phyloP scores from a whole-genome alignment of 2,329 filamentous ascomycete species.

The Xylaria sp. region DNA sequence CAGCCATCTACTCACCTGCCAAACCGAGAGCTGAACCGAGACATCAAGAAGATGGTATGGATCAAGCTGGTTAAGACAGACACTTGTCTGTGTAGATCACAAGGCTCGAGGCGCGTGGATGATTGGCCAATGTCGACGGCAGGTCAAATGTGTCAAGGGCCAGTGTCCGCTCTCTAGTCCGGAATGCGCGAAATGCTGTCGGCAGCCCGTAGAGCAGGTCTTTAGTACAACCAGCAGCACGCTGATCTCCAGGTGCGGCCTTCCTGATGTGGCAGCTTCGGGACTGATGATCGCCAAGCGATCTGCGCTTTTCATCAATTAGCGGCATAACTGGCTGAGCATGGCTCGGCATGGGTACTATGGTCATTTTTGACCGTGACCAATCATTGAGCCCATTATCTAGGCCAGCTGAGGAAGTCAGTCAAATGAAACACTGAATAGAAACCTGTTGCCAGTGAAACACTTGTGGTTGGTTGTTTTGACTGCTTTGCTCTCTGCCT shows the following conservation, averaged over 20 bases:
- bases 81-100: not conserved
- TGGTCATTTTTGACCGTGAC: slow-evolving; percentile 19
- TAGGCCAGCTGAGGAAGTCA: not conserved
- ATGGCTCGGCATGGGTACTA: not conserved
- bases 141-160: slow-evolving; percentile 4
- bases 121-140: slow-evolving; percentile 13
- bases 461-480: slow-evolving; percentile 11
- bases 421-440: slow-evolving; percentile 16
- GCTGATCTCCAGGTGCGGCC: slow-evolving; percentile 21
- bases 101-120: not conserved
- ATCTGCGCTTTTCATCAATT: slow-evolving; percentile 23
- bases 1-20: slow-evolving; percentile 22
- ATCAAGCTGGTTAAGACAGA: slow-evolving; percentile 8
- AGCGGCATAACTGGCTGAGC: slow-evolving; percentile 24
- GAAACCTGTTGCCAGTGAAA: slow-evolving; percentile 8
- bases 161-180: not conserved
- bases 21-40: slow-evolving; percentile 14
- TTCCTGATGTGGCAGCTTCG: slow-evolving; percentile 31
- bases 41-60: slow-evolving; percentile 8
- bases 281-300: slow-evolving; percentile 23
- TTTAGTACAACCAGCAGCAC: not conserved
- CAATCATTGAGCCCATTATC: slow-evolving; percentile 16
- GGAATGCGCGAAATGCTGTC: not conserved
- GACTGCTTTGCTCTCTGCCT: not conserved
- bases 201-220: not conserved